Evolutionary conservation across 2,329 filamentous ascomycete genomes (phyloP).

Genomic region (Neopestalotiopsis sp.): DNA sequence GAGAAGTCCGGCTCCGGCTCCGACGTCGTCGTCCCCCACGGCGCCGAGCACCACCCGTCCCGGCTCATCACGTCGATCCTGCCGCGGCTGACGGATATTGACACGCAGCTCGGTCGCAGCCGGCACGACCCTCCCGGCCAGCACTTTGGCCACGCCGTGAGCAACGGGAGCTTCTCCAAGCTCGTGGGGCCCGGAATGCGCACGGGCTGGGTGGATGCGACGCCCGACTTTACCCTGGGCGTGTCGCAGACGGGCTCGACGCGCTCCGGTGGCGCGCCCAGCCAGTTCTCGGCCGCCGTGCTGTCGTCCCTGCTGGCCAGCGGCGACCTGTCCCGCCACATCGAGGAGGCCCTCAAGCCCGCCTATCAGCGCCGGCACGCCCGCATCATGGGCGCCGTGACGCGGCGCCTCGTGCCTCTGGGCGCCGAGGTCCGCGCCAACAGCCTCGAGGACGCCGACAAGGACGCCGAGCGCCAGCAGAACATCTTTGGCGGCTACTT

Average conservation of each 20-base stretch:
- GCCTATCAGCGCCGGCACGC: constrained; percentile 50
- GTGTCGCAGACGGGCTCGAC: constrained; percentile 59
- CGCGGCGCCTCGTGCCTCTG: constrained; percentile 63
- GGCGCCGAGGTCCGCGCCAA: constrained; percentile 49
- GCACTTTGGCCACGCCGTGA: constrained; percentile 77
- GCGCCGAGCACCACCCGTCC: constrained; percentile 22
- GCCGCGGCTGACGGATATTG: constrained; percentile 80
- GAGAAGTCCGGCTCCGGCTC: too few relatives aligned
- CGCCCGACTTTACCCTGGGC: constrained; percentile 51
- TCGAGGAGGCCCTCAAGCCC: constrained; percentile 48
- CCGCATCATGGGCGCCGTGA: constrained; percentile 63
- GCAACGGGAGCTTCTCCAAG: constrained; percentile 92
- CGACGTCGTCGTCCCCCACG: neutral
- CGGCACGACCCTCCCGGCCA: constrained; percentile 33
- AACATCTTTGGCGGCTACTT: constrained; percentile 80
- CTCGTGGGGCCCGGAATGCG: constrained; percentile 80
- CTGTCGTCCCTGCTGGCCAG: constrained; percentile 52
- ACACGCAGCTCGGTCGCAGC: constrained; percentile 66
- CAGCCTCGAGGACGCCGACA: constrained; percentile 20
- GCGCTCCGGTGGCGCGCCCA: constrained; percentile 62
- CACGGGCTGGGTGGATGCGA: constrained; percentile 87
- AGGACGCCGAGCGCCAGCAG: constrained; percentile 38
- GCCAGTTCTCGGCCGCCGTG: constrained; percentile 57
- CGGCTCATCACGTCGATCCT: constrained; percentile 54
- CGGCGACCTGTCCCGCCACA: constrained; percentile 49